Percentiles rank a stretch among this genome's conserved stretches.
phyloP scores from a whole-genome alignment of 192 early-diverging fungal species.

The Coemansia erecta region DNA sequence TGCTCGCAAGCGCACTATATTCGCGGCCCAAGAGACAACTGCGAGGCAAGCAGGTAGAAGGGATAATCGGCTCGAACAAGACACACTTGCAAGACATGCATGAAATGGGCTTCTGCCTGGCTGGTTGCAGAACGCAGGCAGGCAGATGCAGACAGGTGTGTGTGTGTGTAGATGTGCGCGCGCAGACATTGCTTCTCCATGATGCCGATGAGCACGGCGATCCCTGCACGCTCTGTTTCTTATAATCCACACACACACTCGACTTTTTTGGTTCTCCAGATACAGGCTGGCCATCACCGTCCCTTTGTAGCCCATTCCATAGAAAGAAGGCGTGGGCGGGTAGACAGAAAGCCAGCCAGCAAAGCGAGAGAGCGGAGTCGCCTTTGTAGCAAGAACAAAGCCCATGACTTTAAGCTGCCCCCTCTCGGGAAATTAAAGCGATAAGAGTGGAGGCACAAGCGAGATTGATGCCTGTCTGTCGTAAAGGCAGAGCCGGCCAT shows the following conservation, averaged over 20 bases:
- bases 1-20: too few species aligned
- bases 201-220: conserved; percentile 1
- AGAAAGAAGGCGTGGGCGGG: background rate
- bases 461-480: too few species aligned
- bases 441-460: background rate
- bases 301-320: conserved; percentile 4
- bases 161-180: background rate
- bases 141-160: background rate
- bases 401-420: too few species aligned
- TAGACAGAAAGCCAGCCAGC: background rate
- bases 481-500: too few species aligned
- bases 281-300: background rate
- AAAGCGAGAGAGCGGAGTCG: background rate
- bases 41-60: too few species aligned
- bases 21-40: too few species aligned
- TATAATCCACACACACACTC: conserved; percentile 2
- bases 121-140: background rate
- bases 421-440: background rate
- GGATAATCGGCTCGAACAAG: background rate
- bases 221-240: conserved; percentile 15
- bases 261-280: conserved; percentile 1
- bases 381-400: too few species aligned
- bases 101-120: too few species aligned
- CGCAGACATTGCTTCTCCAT: conserved; percentile 10
- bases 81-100: background rate